Percentiles rank a stretch among this genome's conserved stretches.
phyloP scores from a whole-genome alignment of 805 yeast species.

The Lipomyces anomalus region DNA sequence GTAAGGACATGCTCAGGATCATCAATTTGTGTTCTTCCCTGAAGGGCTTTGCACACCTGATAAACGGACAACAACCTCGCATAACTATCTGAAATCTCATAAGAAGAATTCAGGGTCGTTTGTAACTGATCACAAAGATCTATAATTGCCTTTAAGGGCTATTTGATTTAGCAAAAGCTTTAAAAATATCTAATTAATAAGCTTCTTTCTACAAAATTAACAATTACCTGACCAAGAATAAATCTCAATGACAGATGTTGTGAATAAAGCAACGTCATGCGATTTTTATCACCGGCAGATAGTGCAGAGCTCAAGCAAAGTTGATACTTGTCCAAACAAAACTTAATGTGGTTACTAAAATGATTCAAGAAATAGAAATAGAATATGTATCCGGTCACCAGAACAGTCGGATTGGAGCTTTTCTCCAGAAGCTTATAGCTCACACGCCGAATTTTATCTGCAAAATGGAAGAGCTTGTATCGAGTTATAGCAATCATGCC shows the following conservation, averaged over 20 bases:
- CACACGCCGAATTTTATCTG: slow-evolving; percentile 4
- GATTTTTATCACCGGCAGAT: slow-evolving; percentile 12
- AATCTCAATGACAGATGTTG: slow-evolving; percentile 7
- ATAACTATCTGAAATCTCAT: slow-evolving; percentile 8
- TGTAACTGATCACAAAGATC: slow-evolving; percentile 1
- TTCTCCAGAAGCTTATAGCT: slow-evolving; percentile 2
- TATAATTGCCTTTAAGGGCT: slow-evolving; percentile 4
- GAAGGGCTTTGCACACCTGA: slow-evolving; percentile 9
- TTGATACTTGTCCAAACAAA: not conserved
- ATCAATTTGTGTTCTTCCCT: not conserved
- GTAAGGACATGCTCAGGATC: slow-evolving; percentile 8
- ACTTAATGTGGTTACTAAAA: not conserved
- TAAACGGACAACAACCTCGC: slow-evolving; percentile 6
- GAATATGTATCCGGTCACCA: slow-evolving; percentile 8
- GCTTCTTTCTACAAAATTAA: too few species aligned
- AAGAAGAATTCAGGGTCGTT: slow-evolving; percentile 2
- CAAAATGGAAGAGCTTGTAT: slow-evolving; percentile 12
- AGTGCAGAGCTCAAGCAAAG: slow-evolving; percentile 7
- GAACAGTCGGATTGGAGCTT: slow-evolving; percentile 2
- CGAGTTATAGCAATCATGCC: slow-evolving; percentile 16
- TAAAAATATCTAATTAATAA: too few species aligned
- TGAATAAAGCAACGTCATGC: slow-evolving; percentile 11
- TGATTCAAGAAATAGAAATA: slow-evolving; percentile 10
- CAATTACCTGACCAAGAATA: slow-evolving; percentile 1
- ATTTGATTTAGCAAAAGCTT: too few species aligned